These are phyloP conservation scores for Pythium insidiosum DNA, from an alignment of 352 stramenopile species.

Conservation along the genomic window DNA sequence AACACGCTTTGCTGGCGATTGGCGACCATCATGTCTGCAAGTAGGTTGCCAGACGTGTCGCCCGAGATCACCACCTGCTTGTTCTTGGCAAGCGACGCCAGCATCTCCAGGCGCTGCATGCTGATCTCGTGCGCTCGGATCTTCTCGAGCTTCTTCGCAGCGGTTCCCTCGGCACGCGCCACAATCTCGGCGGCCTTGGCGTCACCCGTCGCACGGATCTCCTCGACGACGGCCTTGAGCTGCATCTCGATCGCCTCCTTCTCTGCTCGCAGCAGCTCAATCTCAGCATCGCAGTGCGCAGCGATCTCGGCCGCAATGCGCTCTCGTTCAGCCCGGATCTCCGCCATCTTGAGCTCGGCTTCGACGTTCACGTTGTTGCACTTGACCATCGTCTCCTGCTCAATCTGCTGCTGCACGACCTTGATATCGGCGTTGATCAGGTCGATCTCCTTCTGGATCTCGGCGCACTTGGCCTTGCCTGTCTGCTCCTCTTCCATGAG, in stretches of 20 bases:
- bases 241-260: constrained; percentile 15
- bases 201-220: constrained; percentile 16
- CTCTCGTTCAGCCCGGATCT: constrained; percentile 21
- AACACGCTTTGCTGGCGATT: constrained; percentile 24
- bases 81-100: constrained; percentile 17
- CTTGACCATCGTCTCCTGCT: constrained; percentile 7
- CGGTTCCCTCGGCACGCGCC: constrained; percentile 17
- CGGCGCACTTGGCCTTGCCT: constrained; percentile 35
- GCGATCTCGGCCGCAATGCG: constrained; percentile 22
- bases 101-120: constrained; percentile 22
- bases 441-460: constrained; percentile 37
- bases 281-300: constrained; percentile 20
- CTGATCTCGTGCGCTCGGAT: constrained; percentile 15
- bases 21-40: constrained; percentile 24
- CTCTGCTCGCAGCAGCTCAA: constrained; percentile 20
- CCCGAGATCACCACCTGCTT: constrained; percentile 16
- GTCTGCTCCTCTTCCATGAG: constrained; percentile 59
- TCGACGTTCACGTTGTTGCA: constrained; percentile 18
- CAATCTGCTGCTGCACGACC: not conserved
- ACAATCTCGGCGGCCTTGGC: constrained; percentile 22
- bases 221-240: constrained; percentile 16
- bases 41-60: constrained; percentile 14
- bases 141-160: constrained; percentile 22
- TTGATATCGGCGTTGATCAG: constrained; percentile 2
- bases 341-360: constrained; percentile 17